Evolutionary conservation across 1,284 basidiomycete genomes (phyloP).

Genomic region (Fomitiporia mediterranea): DNA sequence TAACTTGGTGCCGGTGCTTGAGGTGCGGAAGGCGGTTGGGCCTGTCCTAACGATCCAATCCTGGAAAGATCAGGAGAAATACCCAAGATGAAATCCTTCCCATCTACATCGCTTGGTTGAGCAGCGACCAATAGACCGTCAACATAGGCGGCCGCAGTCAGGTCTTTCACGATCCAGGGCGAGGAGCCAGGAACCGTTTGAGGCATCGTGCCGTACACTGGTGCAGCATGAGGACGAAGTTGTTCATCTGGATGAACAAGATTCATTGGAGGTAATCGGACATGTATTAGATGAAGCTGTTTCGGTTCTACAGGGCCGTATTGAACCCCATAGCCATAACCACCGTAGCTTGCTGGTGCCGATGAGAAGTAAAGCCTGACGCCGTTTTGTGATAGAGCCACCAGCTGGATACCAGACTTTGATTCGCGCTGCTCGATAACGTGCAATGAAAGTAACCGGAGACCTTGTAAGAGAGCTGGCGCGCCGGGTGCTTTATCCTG

Average conservation of each 20-base stretch:
- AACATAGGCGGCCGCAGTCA: conserved; percentile 47
- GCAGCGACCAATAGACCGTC: conserved; percentile 63
- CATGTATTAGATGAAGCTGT: conserved; percentile 63
- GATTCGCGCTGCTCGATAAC: conserved; percentile 60
- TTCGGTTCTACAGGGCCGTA: conserved; percentile 37
- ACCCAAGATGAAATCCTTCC: conserved; percentile 71
- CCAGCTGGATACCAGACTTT: conserved; percentile 62
- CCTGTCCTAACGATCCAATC: conserved; percentile 58
- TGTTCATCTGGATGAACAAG: conserved; percentile 73
- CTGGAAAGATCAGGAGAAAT: conserved; percentile 73
- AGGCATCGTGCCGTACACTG: conserved; percentile 43
- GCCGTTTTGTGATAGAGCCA: conserved; percentile 77
- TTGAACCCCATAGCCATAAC: conserved; percentile 38
- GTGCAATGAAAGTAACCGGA: conserved; percentile 62
- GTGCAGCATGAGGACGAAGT: conserved; percentile 35
- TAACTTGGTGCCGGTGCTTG: conserved; percentile 31
- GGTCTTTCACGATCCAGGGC: conserved; percentile 51
- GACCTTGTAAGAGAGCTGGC: conserved; percentile 63
- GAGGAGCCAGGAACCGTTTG: conserved; percentile 48
- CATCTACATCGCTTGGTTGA: conserved; percentile 68
- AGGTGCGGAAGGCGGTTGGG: conserved; percentile 39
- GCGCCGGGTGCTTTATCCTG: conserved; percentile 74
- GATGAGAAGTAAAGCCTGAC: conserved; percentile 78
- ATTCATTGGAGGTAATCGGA: conserved; percentile 74
- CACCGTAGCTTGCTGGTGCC: conserved; percentile 37